Evolutionary conservation across 2,329 filamentous ascomycete species (phyloP), one percentile per base, ranked within the genome.

Genomic region (Aspergillus ochraceus): DNA sequence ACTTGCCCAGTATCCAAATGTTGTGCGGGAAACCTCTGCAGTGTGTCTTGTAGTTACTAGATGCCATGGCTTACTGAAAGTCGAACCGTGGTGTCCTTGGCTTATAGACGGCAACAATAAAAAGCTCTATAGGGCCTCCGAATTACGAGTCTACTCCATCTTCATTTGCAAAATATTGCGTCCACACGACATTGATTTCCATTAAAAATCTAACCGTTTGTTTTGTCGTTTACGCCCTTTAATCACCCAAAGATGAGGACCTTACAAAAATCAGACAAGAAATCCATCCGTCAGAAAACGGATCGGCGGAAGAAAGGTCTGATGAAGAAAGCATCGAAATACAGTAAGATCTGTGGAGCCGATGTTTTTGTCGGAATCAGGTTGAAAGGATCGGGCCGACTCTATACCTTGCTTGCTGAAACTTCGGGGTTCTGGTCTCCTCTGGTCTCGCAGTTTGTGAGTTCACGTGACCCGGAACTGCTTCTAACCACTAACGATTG

Each of bases 371-470:
- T 60, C 4, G 54, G 50, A 3, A 60, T 60, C 20, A 9, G 42
- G 8, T 26, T 60, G 11, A 14, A 32, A 29, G 45, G 53, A n/a
- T 54, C 42, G 49, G 54, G 54, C 12, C 17, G 45, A 46, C 42
- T 60, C 11, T 56, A 19, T 20, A 51, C 22, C 22, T 49, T 60
- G 20, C 32, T 29, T 6, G 26, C 30, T 19, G 45, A 60, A 36
- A 22, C 30, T n/a, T 45, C 42, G n/a, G 54, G 46, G 29, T 57
- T 60, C 46, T 60, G 50, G 58, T 51, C 50, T 4, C 51, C n/a
- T 11, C 4, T 55, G 12, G 36, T 10, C 14, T 52, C 53, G 8
- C 42, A 54, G 30, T 26, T 60, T 4, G 45, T 47, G 20, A 11
- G 45, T 47, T 20, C 45, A 47, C 3, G 45, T 47, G 45, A 6